Percentiles rank a stretch among this genome's conserved stretches.
phyloP scores from a whole-genome alignment of 495 filamentous ascomycete species.

The Mycothermus thermophilus region DNA sequence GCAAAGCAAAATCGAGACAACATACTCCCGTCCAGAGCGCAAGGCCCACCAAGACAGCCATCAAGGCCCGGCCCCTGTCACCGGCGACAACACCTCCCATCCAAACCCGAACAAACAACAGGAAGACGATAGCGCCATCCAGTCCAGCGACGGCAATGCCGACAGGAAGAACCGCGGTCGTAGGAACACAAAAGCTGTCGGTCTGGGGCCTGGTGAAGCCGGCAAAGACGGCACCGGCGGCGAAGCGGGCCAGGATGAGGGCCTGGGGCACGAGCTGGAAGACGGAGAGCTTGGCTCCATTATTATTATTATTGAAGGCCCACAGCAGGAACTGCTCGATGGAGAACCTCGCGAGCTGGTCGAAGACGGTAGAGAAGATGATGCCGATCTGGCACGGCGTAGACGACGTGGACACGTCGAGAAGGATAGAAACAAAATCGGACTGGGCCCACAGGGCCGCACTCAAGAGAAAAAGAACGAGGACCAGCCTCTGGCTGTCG shows the following conservation, averaged over 20 bases:
- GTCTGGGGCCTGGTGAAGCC: conserved; percentile 37
- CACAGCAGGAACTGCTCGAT: conserved; percentile 41
- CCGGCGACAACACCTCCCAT: conserved; percentile 9
- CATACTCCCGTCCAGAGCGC: conserved; percentile 37
- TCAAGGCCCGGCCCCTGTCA: conserved; percentile 22
- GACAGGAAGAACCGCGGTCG: conserved; percentile 30
- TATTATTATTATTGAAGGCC: conserved; percentile 26
- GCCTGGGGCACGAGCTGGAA: conserved; percentile 25
- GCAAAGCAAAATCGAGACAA: no score
- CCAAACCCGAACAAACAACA: conserved; percentile 22
- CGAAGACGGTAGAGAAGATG: conserved; percentile 36
- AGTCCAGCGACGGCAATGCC: conserved; percentile 29
- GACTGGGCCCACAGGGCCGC: conserved; percentile 37
- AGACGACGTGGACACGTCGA: conserved; percentile 25
- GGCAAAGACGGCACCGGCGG: conserved; percentile 34
- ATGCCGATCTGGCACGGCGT: conserved; percentile 35
- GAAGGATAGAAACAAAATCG: conserved; percentile 34
- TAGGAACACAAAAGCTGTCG: conserved; percentile 35
- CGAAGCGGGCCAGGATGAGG: conserved; percentile 30
- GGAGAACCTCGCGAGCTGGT: conserved; percentile 36
- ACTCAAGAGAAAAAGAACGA: conserved; percentile 38
- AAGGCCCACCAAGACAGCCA: conserved; percentile 29
- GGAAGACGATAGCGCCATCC: conserved; percentile 31
- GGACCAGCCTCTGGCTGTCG: conserved; percentile 51
- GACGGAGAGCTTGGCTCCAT: conserved; percentile 17